Conservation (phyloP, 805 yeast species). For the Isabelozyma pseudorhagii region DNA sequence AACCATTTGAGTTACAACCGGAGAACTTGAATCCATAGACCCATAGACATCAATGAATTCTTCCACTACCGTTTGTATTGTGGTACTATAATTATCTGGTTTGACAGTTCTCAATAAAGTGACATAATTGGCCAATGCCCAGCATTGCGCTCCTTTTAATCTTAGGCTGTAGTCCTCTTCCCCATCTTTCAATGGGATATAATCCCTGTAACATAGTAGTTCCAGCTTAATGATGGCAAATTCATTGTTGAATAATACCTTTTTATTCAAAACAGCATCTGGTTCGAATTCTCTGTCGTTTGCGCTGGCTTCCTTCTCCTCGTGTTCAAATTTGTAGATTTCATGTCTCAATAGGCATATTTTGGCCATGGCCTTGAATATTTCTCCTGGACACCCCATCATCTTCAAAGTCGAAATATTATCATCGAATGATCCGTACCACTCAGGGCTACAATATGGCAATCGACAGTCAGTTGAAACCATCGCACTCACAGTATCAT, state of each 20-base stretch:
- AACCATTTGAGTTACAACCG: constrained; percentile 58
- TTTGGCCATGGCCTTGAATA: constrained; percentile 44
- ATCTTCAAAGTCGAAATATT: constrained; percentile 47
- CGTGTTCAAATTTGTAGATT: constrained; percentile 1
- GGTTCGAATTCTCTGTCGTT: neutral
- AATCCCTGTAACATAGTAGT: constrained; percentile 46
- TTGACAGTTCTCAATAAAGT: constrained; percentile 24
- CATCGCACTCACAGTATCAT: constrained; percentile 54
- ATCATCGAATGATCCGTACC: constrained; percentile 47
- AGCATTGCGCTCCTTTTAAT: constrained; percentile 53
- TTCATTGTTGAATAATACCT: neutral
- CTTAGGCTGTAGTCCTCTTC: constrained; percentile 35
- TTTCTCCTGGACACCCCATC: constrained; percentile 63
- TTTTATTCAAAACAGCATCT: neutral
- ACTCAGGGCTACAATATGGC: constrained; percentile 50
- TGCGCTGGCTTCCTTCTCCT: constrained; percentile 5
- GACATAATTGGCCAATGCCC: constrained; percentile 43
- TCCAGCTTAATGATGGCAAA: constrained; percentile 31
- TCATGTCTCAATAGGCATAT: constrained; percentile 40
- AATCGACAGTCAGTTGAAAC: constrained; percentile 56
- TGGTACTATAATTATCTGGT: constrained; percentile 19
- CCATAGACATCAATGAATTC: constrained; percentile 50
- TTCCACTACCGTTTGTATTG: constrained; percentile 28
- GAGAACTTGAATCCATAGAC: constrained; percentile 43
- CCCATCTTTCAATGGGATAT: constrained; percentile 24